phyloP scores from a whole-genome alignment of 73 alveolate species.

The Halteria grandinella region DNA sequence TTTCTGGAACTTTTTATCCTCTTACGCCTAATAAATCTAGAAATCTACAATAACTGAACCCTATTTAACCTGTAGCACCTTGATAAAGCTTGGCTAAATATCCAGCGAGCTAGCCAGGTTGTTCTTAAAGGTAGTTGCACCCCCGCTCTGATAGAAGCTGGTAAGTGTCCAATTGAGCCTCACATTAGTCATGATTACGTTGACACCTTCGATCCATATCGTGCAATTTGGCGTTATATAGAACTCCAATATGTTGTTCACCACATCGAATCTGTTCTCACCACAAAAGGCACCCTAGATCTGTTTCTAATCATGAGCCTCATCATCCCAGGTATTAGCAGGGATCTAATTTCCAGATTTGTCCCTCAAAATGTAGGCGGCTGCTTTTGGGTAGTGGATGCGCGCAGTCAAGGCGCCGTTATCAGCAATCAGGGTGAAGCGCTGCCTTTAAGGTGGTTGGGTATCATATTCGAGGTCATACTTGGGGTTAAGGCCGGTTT shows the following conservation, averaged over 20 bases:
- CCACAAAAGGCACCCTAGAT: constrained; percentile 44
- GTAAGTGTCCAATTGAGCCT: constrained; percentile 50
- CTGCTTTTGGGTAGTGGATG: constrained; percentile 5
- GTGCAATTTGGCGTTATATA: constrained; percentile 39
- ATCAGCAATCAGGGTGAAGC: neutral
- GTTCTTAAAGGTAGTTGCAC: constrained; percentile 45
- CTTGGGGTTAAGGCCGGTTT: neutral
- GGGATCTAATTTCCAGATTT: constrained; percentile 6
- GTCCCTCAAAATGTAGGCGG: constrained; percentile 22
- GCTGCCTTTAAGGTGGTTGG: constrained; percentile 31
- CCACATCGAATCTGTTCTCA: constrained; percentile 26
- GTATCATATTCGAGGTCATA: constrained; percentile 1
- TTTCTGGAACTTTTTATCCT: no score
- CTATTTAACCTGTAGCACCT: constrained; percentile 40
- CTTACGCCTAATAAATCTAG: no score
- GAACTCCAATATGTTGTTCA: constrained; percentile 41
- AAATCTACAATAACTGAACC: constrained; percentile 64
- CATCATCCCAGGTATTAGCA: constrained; percentile 25
- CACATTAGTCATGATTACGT: constrained; percentile 7
- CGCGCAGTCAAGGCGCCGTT: neutral
- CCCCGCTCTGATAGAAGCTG: constrained; percentile 47
- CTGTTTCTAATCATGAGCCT: neutral
- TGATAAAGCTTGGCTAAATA: constrained; percentile 47
- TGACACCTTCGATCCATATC: constrained; percentile 1
- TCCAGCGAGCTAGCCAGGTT: constrained; percentile 54